These are phyloP conservation scores for Boletus eberwhitei DNA, from an alignment of 768 basidiomycete genomes.

Conservation along the genomic window DNA sequence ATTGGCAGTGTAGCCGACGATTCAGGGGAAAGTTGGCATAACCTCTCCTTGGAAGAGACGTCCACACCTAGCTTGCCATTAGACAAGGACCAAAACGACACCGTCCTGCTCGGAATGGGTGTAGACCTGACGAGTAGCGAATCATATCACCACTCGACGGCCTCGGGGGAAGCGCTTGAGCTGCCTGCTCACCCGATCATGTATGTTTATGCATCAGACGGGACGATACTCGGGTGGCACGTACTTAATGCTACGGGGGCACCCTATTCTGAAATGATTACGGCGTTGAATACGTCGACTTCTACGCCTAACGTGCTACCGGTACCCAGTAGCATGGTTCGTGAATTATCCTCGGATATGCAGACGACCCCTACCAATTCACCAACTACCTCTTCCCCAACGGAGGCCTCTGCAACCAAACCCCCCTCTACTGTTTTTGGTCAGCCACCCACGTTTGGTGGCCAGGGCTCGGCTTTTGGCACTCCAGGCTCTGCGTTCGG, in stretches of 20 bases:
- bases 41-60: conserved; percentile 46
- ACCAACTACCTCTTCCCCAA: conserved; percentile 14
- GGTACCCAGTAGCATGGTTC: conserved; percentile 21
- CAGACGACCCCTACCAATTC: conserved; percentile 24
- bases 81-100: conserved; percentile 67
- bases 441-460: conserved; percentile 29
- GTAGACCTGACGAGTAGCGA: conserved; percentile 58
- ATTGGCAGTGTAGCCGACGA: conserved; percentile 34
- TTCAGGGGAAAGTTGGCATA: conserved; percentile 40
- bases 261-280: conserved; percentile 56
- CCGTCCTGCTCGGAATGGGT: conserved; percentile 60
- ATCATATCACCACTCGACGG: conserved; percentile 34
- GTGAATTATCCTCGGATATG: conserved; percentile 32
- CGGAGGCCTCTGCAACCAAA: conserved; percentile 28
- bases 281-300: conserved; percentile 12
- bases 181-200: conserved; percentile 57
- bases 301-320: conserved; percentile 2
- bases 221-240: conserved; percentile 72
- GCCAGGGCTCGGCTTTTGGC: conserved; percentile 20
- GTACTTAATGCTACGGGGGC: conserved; percentile 52
- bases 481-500: conserved; percentile 28
- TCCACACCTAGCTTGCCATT: conserved; percentile 61
- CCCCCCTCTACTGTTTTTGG: conserved; percentile 35
- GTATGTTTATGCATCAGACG: conserved; percentile 76
- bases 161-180: conserved; percentile 41